These are phyloP conservation scores for cucumber (Cucumis sativus) DNA, from an alignment of 306 rosid species.

Conservation along the genomic window Cucumber_9930_V3 NC_026657.2:36193501-36194000, in stretches of 20 bases:
- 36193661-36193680: background rate
- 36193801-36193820: conserved; percentile 96
- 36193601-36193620: conserved; percentile 98
- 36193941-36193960: conserved; percentile 98
- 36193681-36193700: background rate
- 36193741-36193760: conserved; percentile 96
- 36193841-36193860: conserved; percentile 78
- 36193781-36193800: conserved; percentile 98
- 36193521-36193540: conserved; percentile 9
- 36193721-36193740: conserved; percentile 17
- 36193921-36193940: background rate
- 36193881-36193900: background rate
- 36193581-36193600: conserved; percentile 88
- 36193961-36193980: conserved; percentile 86
- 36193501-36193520: background rate
- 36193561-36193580: conserved; percentile 97
- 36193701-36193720: background rate
- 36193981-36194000: conserved; percentile 90
- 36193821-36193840: conserved; percentile 96
- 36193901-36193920: background rate
- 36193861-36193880: conserved; percentile 7
- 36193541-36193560: conserved; percentile 96
- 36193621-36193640: conserved; percentile 91
- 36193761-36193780: conserved; percentile 99
- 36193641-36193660: conserved; percentile 52